Base-by-base conservation (phyloP, 352 stramenopile genomes). In the Hyaloperonospora brassicae region DNA sequence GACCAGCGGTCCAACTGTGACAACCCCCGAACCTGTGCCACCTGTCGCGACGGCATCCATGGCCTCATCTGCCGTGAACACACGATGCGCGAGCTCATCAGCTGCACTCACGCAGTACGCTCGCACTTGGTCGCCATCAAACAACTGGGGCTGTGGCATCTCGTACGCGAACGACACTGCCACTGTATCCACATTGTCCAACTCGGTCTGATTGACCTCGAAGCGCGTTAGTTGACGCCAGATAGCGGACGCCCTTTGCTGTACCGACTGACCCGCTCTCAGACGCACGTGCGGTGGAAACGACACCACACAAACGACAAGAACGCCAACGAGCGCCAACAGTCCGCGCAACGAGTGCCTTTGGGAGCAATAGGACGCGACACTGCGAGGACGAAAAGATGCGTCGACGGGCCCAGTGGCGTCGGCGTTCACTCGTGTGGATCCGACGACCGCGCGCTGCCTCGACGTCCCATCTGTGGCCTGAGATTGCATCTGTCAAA, bases 161-260 rank as follows among this genome's bases (percentile, higher is more conserved):
- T 55, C 47, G 42, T 76, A 79, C 57, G 66, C 69, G 44, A 75
- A 82, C 8, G 42, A 47, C 24, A 81, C 63, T 21, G 59, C 48
- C 30, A 78, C 52, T 2, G 35, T 59, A 44, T 72, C 71, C 34
- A 69, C 47, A 49, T 76, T 70, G 43, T 62, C 14, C 14, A 81
- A 14, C 46, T 40, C 47, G 22, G 24, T 50, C 30, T 56, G 59
- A 21, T 70, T 68, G 12, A 77, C 57, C 8, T 59, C 43, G 47
- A 80, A 73, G 21, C 45, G 53, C 17, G 47, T 42, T 1, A 74
- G 27, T 22, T 52, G 52, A 27, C 59, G 62, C 27, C 4, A 34
- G 8, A 9, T 9, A 55, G 59, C 10, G 21, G 62, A 22, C 64
- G 61, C 30, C 42, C 9, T 40, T 40, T 40, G 35, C 13, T 40